phyloP scores from a whole-genome alignment of 2,329 filamentous ascomycete species.

The Fusarium redolens region DNA sequence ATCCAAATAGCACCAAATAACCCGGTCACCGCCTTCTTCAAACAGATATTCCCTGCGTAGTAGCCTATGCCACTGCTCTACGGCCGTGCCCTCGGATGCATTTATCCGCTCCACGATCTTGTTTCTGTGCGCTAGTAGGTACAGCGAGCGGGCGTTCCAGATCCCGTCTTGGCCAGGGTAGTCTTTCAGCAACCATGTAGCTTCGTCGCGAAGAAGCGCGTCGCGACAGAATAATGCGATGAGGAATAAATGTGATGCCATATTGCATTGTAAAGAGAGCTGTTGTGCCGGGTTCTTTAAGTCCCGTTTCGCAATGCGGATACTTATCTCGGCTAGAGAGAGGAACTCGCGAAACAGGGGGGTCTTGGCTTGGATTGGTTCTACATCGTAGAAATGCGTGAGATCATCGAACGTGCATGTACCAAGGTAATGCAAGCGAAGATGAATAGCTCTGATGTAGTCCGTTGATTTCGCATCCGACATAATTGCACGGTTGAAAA shows the following conservation, averaged over 20 bases:
- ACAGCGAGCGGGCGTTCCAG: conserved; percentile 45
- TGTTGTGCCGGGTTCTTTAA: conserved; percentile 33
- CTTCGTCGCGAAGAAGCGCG: conserved; percentile 48
- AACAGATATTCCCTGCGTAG: conserved; percentile 51
- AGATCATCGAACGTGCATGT: conserved; percentile 47
- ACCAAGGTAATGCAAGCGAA: conserved; percentile 47
- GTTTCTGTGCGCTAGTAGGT: conserved; percentile 44
- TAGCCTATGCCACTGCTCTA: conserved; percentile 49
- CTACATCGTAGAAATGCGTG: conserved; percentile 39
- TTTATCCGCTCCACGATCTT: conserved; percentile 46
- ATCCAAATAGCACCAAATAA: conserved; percentile 48
- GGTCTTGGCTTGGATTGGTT: conserved; percentile 37
- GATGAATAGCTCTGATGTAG: conserved; percentile 49
- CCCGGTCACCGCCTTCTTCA: conserved; percentile 49
- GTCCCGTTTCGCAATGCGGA: conserved; percentile 15
- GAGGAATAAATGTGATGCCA: conserved; percentile 42
- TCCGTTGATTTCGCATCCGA: conserved; percentile 40
- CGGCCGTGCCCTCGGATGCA: conserved; percentile 40
- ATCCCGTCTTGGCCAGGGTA: conserved; percentile 51
- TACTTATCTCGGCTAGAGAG: conserved; percentile 46
- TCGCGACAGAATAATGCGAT: conserved; percentile 49
- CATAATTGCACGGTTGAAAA: conserved; percentile 48
- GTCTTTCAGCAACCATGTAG: conserved; percentile 46
- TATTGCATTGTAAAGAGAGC: conserved; percentile 44
- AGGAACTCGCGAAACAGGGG: conserved; percentile 50